Evolutionary conservation across 768 basidiomycete species (phyloP).

Genomic region (Megacollybia marginata): DNA sequence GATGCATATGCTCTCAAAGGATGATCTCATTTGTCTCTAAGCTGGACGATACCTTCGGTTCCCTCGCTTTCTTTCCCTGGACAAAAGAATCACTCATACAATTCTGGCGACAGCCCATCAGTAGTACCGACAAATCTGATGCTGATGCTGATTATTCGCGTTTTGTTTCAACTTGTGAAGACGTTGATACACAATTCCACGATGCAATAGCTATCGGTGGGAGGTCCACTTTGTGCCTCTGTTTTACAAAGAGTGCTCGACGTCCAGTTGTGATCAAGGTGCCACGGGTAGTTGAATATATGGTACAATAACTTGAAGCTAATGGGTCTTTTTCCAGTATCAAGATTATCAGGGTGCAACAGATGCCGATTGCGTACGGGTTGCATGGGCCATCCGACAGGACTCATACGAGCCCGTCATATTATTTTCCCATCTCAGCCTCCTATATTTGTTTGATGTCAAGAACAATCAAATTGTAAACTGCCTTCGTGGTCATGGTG

Average conservation of each 20-base stretch:
- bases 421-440: slow-evolving; percentile 43
- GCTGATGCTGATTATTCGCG: too few relatives aligned
- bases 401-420: slow-evolving; percentile 50
- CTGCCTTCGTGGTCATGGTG: slow-evolving; percentile 63
- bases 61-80: slow-evolving; percentile 31
- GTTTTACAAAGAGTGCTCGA: too few relatives aligned
- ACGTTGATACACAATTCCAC: slow-evolving; percentile 37
- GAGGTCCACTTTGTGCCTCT: too few relatives aligned
- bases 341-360: too few relatives aligned
- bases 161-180: slow-evolving; percentile 28
- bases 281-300: too few relatives aligned
- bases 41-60: slow-evolving; percentile 31
- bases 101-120: slow-evolving; percentile 19
- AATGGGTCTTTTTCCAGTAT: too few relatives aligned
- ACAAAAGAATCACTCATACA: not conserved
- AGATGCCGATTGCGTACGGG: slow-evolving; percentile 27
- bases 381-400: slow-evolving; percentile 47
- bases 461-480: slow-evolving; percentile 32
- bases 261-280: too few relatives aligned
- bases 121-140: too few relatives aligned
- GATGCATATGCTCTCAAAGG: slow-evolving; percentile 2
- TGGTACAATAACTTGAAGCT: too few relatives aligned
- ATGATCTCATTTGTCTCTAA: slow-evolving; percentile 5
- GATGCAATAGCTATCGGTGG: slow-evolving; percentile 44
- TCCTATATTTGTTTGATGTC: slow-evolving; percentile 51